Evolutionary conservation across 768 basidiomycete species (phyloP), one percentile per base, ranked within the genome.

Genomic region (Cyclocybe aegerita): DNA sequence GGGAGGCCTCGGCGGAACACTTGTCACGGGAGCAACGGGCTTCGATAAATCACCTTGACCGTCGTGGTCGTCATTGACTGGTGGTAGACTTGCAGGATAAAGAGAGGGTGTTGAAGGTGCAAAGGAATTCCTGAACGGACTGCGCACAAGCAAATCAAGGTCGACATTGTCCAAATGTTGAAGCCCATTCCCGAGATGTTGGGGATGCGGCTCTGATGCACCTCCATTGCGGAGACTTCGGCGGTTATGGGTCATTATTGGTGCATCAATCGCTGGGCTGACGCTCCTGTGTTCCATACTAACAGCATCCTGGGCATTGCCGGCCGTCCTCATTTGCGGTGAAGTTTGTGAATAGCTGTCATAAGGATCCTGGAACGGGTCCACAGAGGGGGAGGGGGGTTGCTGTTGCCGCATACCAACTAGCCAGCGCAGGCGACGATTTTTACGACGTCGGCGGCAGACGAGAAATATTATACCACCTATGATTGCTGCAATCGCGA

Each of bases 51-150:
- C 14, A 14, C 17, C 17, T 30, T 44, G 34, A 4, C 35, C 7
- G 10, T 62, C 57, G 3, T 37, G 60, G 30, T 53, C 63, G 7
- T 60, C 59, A 39, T 72, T 70, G n/a, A 68, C 66, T 34, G 66
- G 65, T 17, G 74, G 73, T 11, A 81, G 59, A 49, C 69, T 74
- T 1, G 73, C 64, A 7, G 79, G 75, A 54, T 80, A 79, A 29
- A 79, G 71, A 0, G 81, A 80, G 41, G 79, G 78, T 40, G 73
- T 77, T 14, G 78, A 78, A 40, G 70, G 73, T 37, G 73, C 63
- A 23, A 64, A 58, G 3, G 73, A 76, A 3, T 61, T 63, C 43
- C 61, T 56, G 52, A 57, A 58, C 7, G 51, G 59, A 30, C 47
- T 31, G 46, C 37, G 43, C 33, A 46, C 30, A 44, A 52, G 43